Percentiles rank a stretch among this genome's conserved stretches.
phyloP scores from a whole-genome alignment of 1,139 yeast species.

The Debaryomyces coudertii region DNA sequence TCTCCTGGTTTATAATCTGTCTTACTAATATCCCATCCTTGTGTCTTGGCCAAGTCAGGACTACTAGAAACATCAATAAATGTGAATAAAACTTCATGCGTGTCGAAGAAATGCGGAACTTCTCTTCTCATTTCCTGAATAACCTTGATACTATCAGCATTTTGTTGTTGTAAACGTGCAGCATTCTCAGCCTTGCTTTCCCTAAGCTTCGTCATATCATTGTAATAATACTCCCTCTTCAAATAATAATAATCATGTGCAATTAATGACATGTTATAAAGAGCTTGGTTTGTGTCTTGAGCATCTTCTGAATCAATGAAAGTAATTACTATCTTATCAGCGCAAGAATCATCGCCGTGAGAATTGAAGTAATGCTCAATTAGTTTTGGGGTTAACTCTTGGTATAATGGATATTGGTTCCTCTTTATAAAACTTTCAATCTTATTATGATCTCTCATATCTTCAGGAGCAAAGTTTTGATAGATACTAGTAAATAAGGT shows the following conservation, averaged over 20 bases:
- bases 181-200: constrained; percentile 46
- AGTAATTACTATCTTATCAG: constrained; percentile 56
- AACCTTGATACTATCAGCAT: constrained; percentile 44
- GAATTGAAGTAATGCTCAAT: constrained; percentile 38
- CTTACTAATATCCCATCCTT: constrained; percentile 48
- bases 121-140: constrained; percentile 52
- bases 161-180: constrained; percentile 42
- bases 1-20: constrained; percentile 47
- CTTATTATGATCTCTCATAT: constrained; percentile 52
- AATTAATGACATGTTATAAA: constrained; percentile 49
- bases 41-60: constrained; percentile 30
- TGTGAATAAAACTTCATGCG: constrained; percentile 50
- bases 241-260: constrained; percentile 57
- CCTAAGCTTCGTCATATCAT: constrained; percentile 42
- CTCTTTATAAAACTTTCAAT: constrained; percentile 53
- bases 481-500: constrained; percentile 53
- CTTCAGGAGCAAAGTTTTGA: constrained; percentile 65
- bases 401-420: constrained; percentile 53
- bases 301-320: constrained; percentile 52
- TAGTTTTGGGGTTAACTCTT: constrained; percentile 50
- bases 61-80: constrained; percentile 54
- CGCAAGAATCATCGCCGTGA: constrained; percentile 13
- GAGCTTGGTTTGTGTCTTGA: constrained; percentile 34
- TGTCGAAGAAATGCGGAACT: constrained; percentile 48
- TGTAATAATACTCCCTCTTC: constrained; percentile 48